Evolutionary conservation across 371 early-diverging fungal genomes (phyloP).

Genomic region (Cokeromyces recurvatus): DNA sequence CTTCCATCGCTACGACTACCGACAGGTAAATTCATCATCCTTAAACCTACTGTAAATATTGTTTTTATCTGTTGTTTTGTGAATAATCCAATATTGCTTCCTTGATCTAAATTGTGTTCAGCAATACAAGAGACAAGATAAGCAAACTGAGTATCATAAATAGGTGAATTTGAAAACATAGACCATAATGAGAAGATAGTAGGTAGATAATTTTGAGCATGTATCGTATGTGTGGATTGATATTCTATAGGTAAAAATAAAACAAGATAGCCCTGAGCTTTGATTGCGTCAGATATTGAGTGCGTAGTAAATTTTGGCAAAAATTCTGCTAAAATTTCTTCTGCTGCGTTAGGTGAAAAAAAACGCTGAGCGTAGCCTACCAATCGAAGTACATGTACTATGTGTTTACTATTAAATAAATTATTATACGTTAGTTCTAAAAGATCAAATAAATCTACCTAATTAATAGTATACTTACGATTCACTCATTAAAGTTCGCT

Average conservation of each 20-base stretch:
- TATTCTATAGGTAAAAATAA: constrained; percentile 56
- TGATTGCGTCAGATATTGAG: constrained; percentile 45
- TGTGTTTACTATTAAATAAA: constrained; percentile 22
- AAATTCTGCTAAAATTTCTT: constrained; percentile 71
- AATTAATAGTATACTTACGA: constrained; percentile 28
- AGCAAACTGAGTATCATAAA: constrained; percentile 63
- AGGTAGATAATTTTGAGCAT: constrained; percentile 67
- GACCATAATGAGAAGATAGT: constrained; percentile 82
- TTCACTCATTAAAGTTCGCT: constrained; percentile 54
- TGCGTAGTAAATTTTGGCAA: constrained; percentile 63
- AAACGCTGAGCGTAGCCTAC: constrained; percentile 48
- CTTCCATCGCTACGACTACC: constrained; percentile 56
- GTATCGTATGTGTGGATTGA: constrained; percentile 23
- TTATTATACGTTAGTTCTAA: no score
- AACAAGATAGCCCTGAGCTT: constrained; percentile 53
- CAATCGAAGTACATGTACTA: constrained; percentile 25
- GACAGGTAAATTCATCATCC: constrained; percentile 76
- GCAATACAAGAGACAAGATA: constrained; percentile 69
- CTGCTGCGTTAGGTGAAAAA: constrained; percentile 60
- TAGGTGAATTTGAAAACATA: constrained; percentile 48
- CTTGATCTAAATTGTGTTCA: constrained; percentile 41
- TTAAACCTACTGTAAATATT: constrained; percentile 67
- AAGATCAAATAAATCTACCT: no score
- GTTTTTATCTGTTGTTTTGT: constrained; percentile 62
- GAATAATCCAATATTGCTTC: constrained; percentile 47